Conservation (phyloP, 768 basidiomycete species). For the Coprinopsis marcescibilis region DNA sequence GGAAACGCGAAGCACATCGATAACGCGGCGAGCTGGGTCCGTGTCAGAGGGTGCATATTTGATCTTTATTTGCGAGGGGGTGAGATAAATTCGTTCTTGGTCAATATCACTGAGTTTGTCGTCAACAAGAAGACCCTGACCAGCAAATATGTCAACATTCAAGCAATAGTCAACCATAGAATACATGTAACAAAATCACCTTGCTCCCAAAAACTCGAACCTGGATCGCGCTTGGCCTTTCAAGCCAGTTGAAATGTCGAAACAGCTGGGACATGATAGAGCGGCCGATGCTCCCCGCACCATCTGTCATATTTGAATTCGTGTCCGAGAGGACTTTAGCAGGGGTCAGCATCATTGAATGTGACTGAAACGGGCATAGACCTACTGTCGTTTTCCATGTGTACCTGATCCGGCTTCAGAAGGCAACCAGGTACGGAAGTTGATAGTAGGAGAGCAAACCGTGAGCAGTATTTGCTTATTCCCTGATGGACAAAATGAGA, state of each 20-base stretch:
- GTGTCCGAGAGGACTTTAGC: slow-evolving; percentile 20
- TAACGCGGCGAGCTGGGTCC: slow-evolving; percentile 39
- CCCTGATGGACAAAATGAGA: slow-evolving; percentile 28
- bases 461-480: slow-evolving; percentile 61
- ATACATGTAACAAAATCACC: slow-evolving; percentile 21
- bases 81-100: slow-evolving; percentile 22
- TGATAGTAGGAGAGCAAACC: slow-evolving; percentile 56
- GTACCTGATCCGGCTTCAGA: slow-evolving; percentile 32
- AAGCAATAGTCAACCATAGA: not conserved
- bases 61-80: slow-evolving; percentile 44
- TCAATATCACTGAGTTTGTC: slow-evolving; percentile 25
- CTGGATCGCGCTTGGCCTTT: slow-evolving; percentile 44
- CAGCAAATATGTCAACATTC: not conserved
- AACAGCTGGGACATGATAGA: slow-evolving; percentile 29
- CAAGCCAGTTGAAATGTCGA: slow-evolving; percentile 29
- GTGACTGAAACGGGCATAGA: slow-evolving; percentile 13
- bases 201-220: slow-evolving; percentile 44
- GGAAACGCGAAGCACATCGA: slow-evolving; percentile 51
- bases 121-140: slow-evolving; percentile 35
- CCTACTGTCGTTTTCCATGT: slow-evolving; percentile 40
- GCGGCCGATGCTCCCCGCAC: slow-evolving; percentile 42
- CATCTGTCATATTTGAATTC: slow-evolving; percentile 50
- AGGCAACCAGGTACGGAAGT: slow-evolving; percentile 54
- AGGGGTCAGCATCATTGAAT: not conserved
- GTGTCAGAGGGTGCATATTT: slow-evolving; percentile 24